Evolutionary conservation across 2,329 filamentous ascomycete species (phyloP).

Genomic region (Monosporascus sp.): DNA sequence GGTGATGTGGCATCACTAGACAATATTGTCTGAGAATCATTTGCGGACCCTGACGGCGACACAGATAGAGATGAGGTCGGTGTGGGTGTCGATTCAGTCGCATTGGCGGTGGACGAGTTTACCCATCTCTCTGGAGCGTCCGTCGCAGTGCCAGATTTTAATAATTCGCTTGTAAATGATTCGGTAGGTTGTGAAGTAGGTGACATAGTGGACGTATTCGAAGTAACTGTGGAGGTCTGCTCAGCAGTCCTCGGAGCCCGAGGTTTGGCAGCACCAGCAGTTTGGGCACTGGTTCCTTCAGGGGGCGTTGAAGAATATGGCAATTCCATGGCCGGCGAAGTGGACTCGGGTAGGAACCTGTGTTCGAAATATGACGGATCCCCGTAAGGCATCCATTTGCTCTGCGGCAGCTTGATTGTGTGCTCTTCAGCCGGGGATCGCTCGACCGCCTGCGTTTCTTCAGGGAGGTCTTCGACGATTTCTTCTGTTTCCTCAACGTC

Average conservation of each 20-base stretch:
- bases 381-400: constrained; percentile 22
- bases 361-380: constrained; percentile 22
- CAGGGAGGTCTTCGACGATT: constrained; percentile 10
- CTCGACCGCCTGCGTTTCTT: constrained; percentile 17
- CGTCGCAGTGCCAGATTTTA: not conserved
- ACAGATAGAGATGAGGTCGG: constrained; percentile 3
- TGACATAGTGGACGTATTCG: constrained; percentile 11
- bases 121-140: constrained; percentile 2
- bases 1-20: constrained; percentile 13
- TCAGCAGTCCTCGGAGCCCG: constrained; percentile 11
- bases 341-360: constrained; percentile 10
- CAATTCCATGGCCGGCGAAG: constrained; percentile 11
- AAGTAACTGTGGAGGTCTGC: constrained; percentile 4
- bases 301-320: constrained; percentile 7
- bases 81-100: not conserved
- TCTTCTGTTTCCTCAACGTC: constrained; percentile 24
- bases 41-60: constrained; percentile 9
- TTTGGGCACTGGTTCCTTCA: constrained; percentile 7
- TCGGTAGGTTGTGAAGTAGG: not conserved
- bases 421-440: constrained; percentile 17
- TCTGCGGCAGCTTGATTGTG: constrained; percentile 12
- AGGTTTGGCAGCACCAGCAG: constrained; percentile 6
- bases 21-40: constrained; percentile 5
- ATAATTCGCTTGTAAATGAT: not conserved
- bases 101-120: constrained; percentile 7